Evolutionary conservation across 2,329 filamentous ascomycete species (phyloP).

Genomic region (Xylariaceae sp.): DNA sequence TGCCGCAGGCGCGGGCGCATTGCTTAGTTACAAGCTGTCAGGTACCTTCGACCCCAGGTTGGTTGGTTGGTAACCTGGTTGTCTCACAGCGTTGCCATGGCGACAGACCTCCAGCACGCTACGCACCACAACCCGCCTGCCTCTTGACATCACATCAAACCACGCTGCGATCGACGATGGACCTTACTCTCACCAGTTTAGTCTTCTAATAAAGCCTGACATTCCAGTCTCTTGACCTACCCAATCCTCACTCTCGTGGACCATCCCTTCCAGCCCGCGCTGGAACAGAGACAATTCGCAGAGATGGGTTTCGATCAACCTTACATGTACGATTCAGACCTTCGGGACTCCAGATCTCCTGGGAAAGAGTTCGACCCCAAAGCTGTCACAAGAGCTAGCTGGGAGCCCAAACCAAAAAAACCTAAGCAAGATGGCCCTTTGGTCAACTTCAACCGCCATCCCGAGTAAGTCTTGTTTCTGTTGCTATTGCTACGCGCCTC

Average conservation of each 20-base stretch:
- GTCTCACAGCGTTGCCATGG: constrained; percentile 20
- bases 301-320: constrained; percentile 26
- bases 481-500: no score
- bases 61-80: no score
- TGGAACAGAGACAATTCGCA: constrained; percentile 14
- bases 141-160: background rate
- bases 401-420: constrained; percentile 56
- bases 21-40: no score
- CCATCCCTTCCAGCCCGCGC: constrained; percentile 14
- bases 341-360: constrained; percentile 21
- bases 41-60: no score
- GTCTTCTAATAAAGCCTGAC: constrained; percentile 6
- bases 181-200: constrained; percentile 1
- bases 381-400: constrained; percentile 76
- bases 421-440: constrained; percentile 70
- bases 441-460: constrained; percentile 79
- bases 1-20: no score
- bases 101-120: constrained; percentile 13
- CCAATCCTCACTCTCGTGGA: constrained; percentile 10
- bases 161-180: constrained; percentile 4
- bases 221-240: constrained; percentile 12
- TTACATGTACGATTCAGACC: constrained; percentile 25
- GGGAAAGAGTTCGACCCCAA: constrained; percentile 62
- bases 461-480: constrained; percentile 62
- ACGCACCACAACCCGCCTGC: background rate